Evolutionary conservation across 805 yeast species (phyloP).

Genomic region (Saccharomyces eubayanus): DNA sequence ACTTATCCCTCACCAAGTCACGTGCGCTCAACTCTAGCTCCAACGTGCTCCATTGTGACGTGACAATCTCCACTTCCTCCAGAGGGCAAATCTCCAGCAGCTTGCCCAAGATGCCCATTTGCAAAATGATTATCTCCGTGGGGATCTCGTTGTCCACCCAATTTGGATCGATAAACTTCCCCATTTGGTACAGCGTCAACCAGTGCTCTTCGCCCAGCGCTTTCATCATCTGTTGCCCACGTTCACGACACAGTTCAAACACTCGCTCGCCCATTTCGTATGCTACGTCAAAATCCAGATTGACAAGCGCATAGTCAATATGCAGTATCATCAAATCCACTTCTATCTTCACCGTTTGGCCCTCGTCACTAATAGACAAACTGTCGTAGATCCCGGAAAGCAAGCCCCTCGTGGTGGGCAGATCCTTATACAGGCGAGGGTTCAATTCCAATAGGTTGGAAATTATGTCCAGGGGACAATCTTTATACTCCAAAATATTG

Average conservation of each 20-base stretch:
- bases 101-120: slow-evolving; percentile 46
- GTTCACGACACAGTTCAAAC: slow-evolving; percentile 18
- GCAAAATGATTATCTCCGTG: slow-evolving; percentile 36
- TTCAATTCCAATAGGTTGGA: slow-evolving; percentile 46
- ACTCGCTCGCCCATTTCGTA: slow-evolving; percentile 35
- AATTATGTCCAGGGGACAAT: slow-evolving; percentile 33
- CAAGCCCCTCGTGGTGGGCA: slow-evolving; percentile 26
- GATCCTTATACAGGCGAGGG: slow-evolving; percentile 40
- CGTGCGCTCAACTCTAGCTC: slow-evolving; percentile 35
- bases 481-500: slow-evolving; percentile 28
- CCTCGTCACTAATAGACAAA: neutral
- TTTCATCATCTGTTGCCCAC: slow-evolving; percentile 4
- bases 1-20: slow-evolving; percentile 20
- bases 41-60: slow-evolving; percentile 55
- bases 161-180: slow-evolving; percentile 44
- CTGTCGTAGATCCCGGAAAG: neutral
- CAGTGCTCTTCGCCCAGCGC: slow-evolving; percentile 36
- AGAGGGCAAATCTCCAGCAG: slow-evolving; percentile 45
- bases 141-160: slow-evolving; percentile 37
- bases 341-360: neutral
- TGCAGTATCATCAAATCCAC: slow-evolving; percentile 32
- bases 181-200: slow-evolving; percentile 69
- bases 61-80: slow-evolving; percentile 46
- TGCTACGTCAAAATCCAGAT: slow-evolving; percentile 56
- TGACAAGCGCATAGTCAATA: slow-evolving; percentile 58